Percentiles rank a stretch among this genome's conserved stretches.
Evolutionary conservation across 768 basidiomycete species (phyloP).

Genomic region (Hortiboletus campestris): DNA sequence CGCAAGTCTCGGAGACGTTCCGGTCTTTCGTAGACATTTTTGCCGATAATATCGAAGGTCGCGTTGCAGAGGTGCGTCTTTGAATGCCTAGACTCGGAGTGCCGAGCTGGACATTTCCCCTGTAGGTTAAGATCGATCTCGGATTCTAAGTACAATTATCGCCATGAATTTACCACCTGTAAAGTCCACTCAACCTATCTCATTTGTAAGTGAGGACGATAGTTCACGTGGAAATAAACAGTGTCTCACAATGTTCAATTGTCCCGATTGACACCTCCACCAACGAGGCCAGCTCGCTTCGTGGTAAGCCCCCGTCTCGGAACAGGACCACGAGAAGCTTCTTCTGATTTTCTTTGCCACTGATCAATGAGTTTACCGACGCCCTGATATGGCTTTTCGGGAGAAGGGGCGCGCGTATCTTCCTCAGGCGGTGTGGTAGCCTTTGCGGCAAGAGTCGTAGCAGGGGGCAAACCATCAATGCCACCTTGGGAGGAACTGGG

Average conservation of each 20-base stretch:
- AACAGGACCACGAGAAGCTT: slow-evolving; percentile 35
- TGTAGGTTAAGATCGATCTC: slow-evolving; percentile 13
- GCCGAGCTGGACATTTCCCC: background rate
- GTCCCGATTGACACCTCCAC: slow-evolving; percentile 21
- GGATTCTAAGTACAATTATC: background rate
- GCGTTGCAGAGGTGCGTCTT: slow-evolving; percentile 6
- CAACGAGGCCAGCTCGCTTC: slow-evolving; percentile 41
- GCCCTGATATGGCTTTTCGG: slow-evolving; percentile 77
- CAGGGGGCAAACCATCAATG: slow-evolving; percentile 28
- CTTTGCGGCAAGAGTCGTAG: slow-evolving; percentile 7
- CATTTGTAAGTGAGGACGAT: slow-evolving; percentile 3
- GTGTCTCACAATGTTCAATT: slow-evolving; percentile 13
- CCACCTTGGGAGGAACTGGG: slow-evolving; percentile 13
- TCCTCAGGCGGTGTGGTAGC: slow-evolving; percentile 19
- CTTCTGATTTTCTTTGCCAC: slow-evolving; percentile 82
- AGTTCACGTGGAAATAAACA: slow-evolving; percentile 11
- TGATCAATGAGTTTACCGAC: slow-evolving; percentile 84
- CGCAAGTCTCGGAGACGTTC: background rate
- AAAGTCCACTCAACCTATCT: background rate
- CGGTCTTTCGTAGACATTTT: slow-evolving; percentile 10
- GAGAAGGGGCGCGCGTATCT: slow-evolving; percentile 53
- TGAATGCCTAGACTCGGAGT: background rate
- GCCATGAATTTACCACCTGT: background rate
- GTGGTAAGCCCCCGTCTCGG: slow-evolving; percentile 39
- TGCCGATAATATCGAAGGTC: slow-evolving; percentile 2